These are phyloP conservation scores for Xylariaceae sp. DNA, from an alignment of 2,329 filamentous ascomycete species.

Conservation along the genomic window DNA sequence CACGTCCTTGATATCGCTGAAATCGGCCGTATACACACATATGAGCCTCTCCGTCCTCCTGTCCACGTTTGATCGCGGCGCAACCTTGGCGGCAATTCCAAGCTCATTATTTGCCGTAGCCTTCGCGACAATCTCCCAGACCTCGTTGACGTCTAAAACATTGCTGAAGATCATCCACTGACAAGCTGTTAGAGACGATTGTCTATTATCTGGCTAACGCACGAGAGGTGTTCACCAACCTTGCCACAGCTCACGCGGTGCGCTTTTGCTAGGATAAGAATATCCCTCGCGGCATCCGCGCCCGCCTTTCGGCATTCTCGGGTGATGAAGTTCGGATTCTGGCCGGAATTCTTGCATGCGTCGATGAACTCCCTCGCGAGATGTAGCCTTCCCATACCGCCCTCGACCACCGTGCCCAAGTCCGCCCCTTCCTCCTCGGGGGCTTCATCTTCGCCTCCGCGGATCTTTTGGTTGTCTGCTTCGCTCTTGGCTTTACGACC, in stretches of 20 bases:
- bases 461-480: slow-evolving; percentile 42
- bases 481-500: slow-evolving; percentile 39
- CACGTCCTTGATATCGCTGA: slow-evolving; percentile 69
- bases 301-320: slow-evolving; percentile 54
- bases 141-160: slow-evolving; percentile 55
- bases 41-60: slow-evolving; percentile 59
- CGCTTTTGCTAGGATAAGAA: slow-evolving; percentile 63
- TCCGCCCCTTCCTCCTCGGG: slow-evolving; percentile 51
- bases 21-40: slow-evolving; percentile 79
- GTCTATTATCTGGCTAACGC: neutral
- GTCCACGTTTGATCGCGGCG: slow-evolving; percentile 54
- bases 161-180: slow-evolving; percentile 74
- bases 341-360: slow-evolving; percentile 44
- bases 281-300: slow-evolving; percentile 52
- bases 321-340: slow-evolving; percentile 41
- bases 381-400: slow-evolving; percentile 54
- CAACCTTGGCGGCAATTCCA: slow-evolving; percentile 74
- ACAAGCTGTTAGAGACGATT: neutral
- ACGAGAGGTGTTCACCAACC: slow-evolving; percentile 41
- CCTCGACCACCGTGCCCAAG: slow-evolving; percentile 51
- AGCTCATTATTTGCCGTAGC: slow-evolving; percentile 71
- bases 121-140: slow-evolving; percentile 68
- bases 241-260: slow-evolving; percentile 67
- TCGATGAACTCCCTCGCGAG: slow-evolving; percentile 53
- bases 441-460: slow-evolving; percentile 53